Base-by-base conservation (phyloP, 441 rosid species). In the Isatis lusitanica region DNA sequence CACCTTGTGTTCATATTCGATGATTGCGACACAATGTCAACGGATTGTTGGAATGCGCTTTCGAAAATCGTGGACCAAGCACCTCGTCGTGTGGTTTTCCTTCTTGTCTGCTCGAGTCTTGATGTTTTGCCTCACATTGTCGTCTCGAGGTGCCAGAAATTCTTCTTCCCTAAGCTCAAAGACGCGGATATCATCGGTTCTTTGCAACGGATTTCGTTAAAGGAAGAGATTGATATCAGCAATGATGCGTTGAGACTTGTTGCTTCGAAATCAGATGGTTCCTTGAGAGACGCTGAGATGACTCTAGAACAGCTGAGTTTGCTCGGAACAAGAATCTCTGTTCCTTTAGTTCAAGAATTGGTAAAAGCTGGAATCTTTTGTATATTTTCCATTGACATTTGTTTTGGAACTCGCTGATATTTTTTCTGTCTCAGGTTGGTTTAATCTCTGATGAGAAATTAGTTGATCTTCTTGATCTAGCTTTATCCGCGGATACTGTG, bases 401-500 rank as follows among this genome's bases (percentile, higher is more conserved):
- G 3, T 3, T 3, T 8, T n/a, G n/a, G n/a, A n/a, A n/a, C n/a
- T n/a, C n/a, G n/a, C n/a, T n/a, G n/a, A n/a, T n/a, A n/a, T n/a
- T n/a, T n/a, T n/a, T n/a, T n/a, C n/a, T n/a, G n/a, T n/a, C n/a
- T n/a, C 88, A 93, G 98, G 97, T 86, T 68, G 98, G 98, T 70
- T 92, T 94, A 65, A 83, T 94, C 51, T 88, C 92, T 67, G 98
- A 94, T 81, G 98, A 94, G 79, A 94, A 90, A 76, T 70, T 94
- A 81, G 94, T 94, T 68, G 97, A 91, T 84, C 97, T 94, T 84
- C 98, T 94, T 69, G 98, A 94, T 82, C 79, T 91, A 61, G 98
- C 98, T 66, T 78, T 94, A 80, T 94, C 97, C 53, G 97, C 98
- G 10, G 98, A 94, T 82, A 91, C 98, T 0, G 96, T 91, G 33